Percentiles rank a stretch among this genome's conserved stretches.
Evolutionary conservation across 257 asterid genomes (phyloP).

Genomic region (Lycium ferocissimum): DNA sequence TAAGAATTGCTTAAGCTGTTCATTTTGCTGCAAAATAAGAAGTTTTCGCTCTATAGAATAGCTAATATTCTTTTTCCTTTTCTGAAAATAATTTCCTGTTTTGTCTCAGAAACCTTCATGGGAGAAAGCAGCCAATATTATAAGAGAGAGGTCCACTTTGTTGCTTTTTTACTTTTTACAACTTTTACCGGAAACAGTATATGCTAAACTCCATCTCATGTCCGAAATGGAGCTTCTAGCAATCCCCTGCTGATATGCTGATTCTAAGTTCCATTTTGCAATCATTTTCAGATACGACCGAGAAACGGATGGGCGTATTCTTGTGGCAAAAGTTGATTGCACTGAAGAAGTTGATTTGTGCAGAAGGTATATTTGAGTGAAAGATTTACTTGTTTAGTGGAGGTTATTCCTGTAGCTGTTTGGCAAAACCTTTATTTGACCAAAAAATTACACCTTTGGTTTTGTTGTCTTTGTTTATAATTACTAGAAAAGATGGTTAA

Average conservation of each 20-base stretch:
- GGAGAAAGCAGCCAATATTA: constrained; percentile 93
- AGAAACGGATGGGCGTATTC: constrained; percentile 84
- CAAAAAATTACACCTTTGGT: background rate
- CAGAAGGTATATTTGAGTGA: constrained; percentile 62
- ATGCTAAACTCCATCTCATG: constrained; percentile 30
- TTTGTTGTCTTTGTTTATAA: background rate
- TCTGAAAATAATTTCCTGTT: constrained; percentile 26
- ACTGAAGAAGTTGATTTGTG: constrained; percentile 81
- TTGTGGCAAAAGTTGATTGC: constrained; percentile 91
- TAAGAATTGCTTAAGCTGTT: background rate
- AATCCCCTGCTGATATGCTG: constrained; percentile 25
- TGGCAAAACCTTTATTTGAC: background rate
- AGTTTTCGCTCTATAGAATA: background rate
- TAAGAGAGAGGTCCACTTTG: constrained; percentile 72
- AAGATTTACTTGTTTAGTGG: constrained; percentile 19
- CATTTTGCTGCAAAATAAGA: background rate
- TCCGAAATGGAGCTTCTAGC: constrained; percentile 37
- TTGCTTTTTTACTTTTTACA: constrained; percentile 34
- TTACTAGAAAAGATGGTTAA: background rate
- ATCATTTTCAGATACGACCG: constrained; percentile 68
- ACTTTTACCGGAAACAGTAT: constrained; percentile 29
- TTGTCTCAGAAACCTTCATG: constrained; percentile 89
- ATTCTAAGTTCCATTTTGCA: constrained; percentile 41
- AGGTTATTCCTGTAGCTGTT: constrained; percentile 1
- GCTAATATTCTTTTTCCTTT: constrained; percentile 33